phyloP scores from a whole-genome alignment of 768 basidiomycete species.

The Hortiboletus flavorubellus region DNA sequence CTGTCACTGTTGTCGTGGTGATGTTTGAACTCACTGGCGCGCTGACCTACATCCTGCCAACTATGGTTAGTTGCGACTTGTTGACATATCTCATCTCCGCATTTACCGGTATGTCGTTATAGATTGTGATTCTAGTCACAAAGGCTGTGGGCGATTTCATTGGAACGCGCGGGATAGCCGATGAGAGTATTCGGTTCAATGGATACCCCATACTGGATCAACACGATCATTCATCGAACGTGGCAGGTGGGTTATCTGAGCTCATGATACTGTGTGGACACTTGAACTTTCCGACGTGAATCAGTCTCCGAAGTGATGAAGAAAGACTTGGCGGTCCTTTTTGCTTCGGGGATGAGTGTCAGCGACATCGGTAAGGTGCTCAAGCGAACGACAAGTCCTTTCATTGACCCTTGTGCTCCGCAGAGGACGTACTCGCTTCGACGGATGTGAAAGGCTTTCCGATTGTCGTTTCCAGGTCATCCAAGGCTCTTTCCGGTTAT shows the following conservation, averaged over 20 bases:
- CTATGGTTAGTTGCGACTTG: conserved; percentile 66
- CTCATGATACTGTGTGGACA: conserved; percentile 1
- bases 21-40: conserved; percentile 99
- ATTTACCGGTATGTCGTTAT: conserved; percentile 12
- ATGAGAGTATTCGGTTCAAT: conserved; percentile 96
- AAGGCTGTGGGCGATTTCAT: conserved; percentile 96
- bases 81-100: conserved; percentile 3
- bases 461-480: conserved; percentile 63
- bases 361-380: conserved; percentile 68
- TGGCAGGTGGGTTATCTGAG: conserved; percentile 60
- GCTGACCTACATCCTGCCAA: conserved; percentile 93
- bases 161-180: conserved; percentile 91
- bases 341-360: conserved; percentile 72
- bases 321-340: conserved; percentile 68
- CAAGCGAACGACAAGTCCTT: neutral
- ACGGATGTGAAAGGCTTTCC: conserved; percentile 91
- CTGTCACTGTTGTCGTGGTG: conserved; percentile 96
- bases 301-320: conserved; percentile 90
- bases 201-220: conserved; percentile 97
- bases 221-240: conserved; percentile 89
- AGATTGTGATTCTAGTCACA: conserved; percentile 96
- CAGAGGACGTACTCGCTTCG: conserved; percentile 68
- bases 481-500: conserved; percentile 73
- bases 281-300: conserved; percentile 1
- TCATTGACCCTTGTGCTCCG: conserved; percentile 1